Evolutionary conservation across 2,329 filamentous ascomycete genomes (phyloP), one percentile per base, ranked within the genome.

Genomic region (Nemania sp.): DNA sequence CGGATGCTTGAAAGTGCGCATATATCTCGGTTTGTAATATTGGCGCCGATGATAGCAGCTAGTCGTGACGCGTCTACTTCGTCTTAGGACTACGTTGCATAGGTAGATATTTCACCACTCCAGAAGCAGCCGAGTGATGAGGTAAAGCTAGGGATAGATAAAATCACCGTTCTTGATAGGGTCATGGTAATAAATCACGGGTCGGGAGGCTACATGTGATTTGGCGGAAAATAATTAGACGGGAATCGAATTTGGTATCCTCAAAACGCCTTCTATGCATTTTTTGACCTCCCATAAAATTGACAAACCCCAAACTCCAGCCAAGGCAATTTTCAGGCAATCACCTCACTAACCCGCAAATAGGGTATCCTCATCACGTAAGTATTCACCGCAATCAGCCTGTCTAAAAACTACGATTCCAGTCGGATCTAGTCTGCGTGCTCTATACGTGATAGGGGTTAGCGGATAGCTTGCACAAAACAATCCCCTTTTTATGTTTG

Each of bases 351-450:
- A 87, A 65, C 85, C 83, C 32, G 87, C 85, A 77, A 91, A 91
- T 62, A 91, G 78, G 64, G 87, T 89, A 77, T 90, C 88, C 79
- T 91, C 89, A 75, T 98, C 95, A 78, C 96, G 89, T 77, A 99
- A 84, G 78, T 97, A 99, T 83, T 98, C 95, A 75, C 96, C 96
- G 74, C 93, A 92, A 83, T 99, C 96, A 0, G 93, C 93, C 82
- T 99, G 96, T 72, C 95, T 87, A 82, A 98, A 98, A 63, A 92
- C 91, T 10, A 93, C 91, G 69, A 98, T 91, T 11, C 91, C 93
- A 0, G 96, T 99, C 0, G 96, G 96, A 71, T 98, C 96, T 74
- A 98, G 80, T 73, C 93, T 87, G 76, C 93, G 87, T 93, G 78
- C 93, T 70, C 69, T 71, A 24, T 41, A 87, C n/a, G 58, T 41